phyloP scores from a whole-genome alignment of 345 rosid species.

The Eucalyptus guilfoylei region DNA sequence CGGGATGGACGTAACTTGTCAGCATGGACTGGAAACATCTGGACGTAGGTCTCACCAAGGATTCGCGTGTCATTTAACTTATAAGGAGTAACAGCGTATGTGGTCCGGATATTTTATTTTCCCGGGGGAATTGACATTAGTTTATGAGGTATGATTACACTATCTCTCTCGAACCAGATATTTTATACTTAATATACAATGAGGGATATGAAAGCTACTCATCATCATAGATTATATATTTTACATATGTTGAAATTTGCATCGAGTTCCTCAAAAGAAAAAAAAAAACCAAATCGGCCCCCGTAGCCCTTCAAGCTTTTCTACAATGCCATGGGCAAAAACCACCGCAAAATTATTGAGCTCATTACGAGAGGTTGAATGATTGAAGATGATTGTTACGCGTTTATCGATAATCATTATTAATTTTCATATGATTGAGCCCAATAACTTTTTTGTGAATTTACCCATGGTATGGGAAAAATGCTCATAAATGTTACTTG shows the following conservation, averaged over 20 bases:
- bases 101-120: not conserved
- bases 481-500: not conserved
- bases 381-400: not conserved
- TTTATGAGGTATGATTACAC: not conserved
- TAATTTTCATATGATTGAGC: not conserved
- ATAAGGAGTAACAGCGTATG: not conserved
- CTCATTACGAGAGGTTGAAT: not conserved
- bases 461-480: not conserved
- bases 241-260: not conserved
- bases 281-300: not conserved
- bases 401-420: not conserved
- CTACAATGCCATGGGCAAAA: not conserved
- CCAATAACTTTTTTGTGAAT: not conserved
- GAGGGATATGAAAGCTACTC: not conserved
- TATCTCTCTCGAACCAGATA: not conserved
- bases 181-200: not conserved
- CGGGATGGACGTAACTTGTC: not conserved
- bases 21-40: not conserved
- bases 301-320: fast-evolving
- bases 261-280: not conserved
- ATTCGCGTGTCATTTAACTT: not conserved
- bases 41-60: not conserved
- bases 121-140: not conserved
- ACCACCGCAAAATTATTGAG: too few relatives aligned
- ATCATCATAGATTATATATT: not conserved